Percentiles rank a stretch among this genome's conserved stretches.
Conservation (phyloP, 2,329 filamentous ascomycete species). For the Claviceps arundinis region DNA sequence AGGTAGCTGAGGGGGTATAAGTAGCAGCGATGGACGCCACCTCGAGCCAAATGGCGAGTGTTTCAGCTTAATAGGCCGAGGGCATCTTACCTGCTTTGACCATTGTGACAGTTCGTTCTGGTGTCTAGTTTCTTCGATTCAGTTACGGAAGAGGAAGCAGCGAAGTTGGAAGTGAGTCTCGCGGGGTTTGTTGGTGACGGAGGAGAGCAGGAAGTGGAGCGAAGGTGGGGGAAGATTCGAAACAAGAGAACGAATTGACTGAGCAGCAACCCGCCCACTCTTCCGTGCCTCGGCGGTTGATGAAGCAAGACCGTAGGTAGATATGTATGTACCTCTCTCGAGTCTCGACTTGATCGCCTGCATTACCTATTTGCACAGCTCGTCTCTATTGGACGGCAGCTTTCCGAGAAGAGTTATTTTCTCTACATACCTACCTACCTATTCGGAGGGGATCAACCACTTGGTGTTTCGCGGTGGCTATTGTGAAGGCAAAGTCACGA, state of each 20-base stretch:
- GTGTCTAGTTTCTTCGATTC: constrained; percentile 11
- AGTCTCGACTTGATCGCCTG: not conserved
- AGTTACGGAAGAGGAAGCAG: not conserved
- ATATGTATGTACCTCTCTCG: not conserved
- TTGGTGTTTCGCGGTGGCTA: not conserved
- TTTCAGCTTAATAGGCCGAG: not conserved
- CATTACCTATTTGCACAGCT: not conserved
- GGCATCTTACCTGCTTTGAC: constrained; percentile 78
- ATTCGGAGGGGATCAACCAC: too few species aligned
- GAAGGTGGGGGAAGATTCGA: constrained; percentile 7
- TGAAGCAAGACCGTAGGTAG: not conserved
- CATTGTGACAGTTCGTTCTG: constrained; percentile 61
- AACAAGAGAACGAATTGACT: constrained; percentile 1
- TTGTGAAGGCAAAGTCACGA: not conserved
- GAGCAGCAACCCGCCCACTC: not conserved
- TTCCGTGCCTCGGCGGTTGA: not conserved
- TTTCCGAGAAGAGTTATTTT: not conserved
- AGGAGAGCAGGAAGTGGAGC: constrained; percentile 6
- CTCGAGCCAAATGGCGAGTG: not conserved
- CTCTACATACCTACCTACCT: too few species aligned
- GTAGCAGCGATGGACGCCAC: constrained; percentile 2
- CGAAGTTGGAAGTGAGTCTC: not conserved
- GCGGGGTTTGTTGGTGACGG: constrained; percentile 6
- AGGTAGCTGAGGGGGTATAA: constrained; percentile 11
- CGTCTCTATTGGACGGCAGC: not conserved